These are phyloP conservation scores for Fraxinus platypoda DNA, from an alignment of 305 asterid species.

Conservation along the genomic window DNA sequence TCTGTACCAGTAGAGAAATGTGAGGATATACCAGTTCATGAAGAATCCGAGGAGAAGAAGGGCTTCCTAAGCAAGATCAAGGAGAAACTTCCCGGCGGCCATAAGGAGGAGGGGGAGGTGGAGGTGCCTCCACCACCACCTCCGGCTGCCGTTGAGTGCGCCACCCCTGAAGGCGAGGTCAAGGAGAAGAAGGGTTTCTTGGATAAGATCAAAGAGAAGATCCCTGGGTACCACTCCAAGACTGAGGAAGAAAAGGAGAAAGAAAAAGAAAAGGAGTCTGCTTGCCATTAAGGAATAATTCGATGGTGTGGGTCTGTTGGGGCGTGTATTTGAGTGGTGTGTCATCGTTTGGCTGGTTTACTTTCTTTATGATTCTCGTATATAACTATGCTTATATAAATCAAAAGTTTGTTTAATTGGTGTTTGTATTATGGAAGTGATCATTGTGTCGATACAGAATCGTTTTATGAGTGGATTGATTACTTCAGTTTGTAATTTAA, in stretches of 20 bases:
- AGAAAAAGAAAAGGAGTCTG: conserved; percentile 39
- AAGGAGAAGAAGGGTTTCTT: conserved; percentile 81
- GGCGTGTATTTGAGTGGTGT: conserved; percentile 25
- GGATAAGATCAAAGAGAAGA: conserved; percentile 90
- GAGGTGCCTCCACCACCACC: conserved; percentile 25
- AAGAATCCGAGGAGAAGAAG: conserved; percentile 57
- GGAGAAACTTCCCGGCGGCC: conserved; percentile 73
- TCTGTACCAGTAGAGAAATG: conserved; percentile 48
- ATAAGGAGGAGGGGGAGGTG: conserved; percentile 52
- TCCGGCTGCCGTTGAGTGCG: conserved; percentile 22
- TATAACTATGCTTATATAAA: not conserved
- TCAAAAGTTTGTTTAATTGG: not conserved
- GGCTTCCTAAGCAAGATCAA: conserved; percentile 79
- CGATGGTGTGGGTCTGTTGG: conserved; percentile 16
- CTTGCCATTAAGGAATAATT: conserved; percentile 17
- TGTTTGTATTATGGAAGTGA: not conserved
- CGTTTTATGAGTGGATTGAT: conserved; percentile 16
- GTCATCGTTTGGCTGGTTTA: conserved; percentile 11
- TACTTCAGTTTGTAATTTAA: conserved; percentile 19
- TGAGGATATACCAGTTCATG: conserved; percentile 38
- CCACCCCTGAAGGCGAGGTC: conserved; percentile 41
- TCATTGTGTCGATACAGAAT: not conserved
- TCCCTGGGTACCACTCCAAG: conserved; percentile 81
- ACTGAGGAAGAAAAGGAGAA: conserved; percentile 61
- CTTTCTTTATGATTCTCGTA: not conserved